Evolutionary conservation across 805 yeast species (phyloP).

Genomic region (Candida silvicultrix): DNA sequence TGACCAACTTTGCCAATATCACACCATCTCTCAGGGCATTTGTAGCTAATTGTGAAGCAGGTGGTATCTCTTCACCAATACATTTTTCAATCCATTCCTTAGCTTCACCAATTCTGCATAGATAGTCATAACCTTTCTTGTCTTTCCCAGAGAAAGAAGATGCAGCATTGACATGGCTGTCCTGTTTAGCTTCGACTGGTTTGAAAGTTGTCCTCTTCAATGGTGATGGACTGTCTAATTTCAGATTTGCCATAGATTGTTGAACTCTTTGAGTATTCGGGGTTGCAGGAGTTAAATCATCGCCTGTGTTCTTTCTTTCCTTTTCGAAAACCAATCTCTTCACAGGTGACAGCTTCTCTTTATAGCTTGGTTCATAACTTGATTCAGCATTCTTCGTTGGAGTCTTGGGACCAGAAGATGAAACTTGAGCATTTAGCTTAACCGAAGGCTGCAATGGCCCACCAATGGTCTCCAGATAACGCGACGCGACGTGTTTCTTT

Average conservation of each 20-base stretch:
- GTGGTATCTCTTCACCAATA: conserved; percentile 49
- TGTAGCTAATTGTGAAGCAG: conserved; percentile 47
- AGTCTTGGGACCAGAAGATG: background rate
- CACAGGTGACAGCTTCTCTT: conserved; percentile 1
- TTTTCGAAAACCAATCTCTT: conserved; percentile 1
- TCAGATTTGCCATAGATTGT: conserved; percentile 15
- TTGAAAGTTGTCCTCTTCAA: conserved; percentile 12
- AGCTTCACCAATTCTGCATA: conserved; percentile 78
- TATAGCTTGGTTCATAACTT: background rate
- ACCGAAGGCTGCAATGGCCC: conserved; percentile 17
- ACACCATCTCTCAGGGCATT: conserved; percentile 80
- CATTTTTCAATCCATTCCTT: conserved; percentile 71
- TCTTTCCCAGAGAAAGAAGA: conserved; percentile 9
- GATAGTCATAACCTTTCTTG: conserved; percentile 64
- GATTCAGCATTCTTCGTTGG: background rate
- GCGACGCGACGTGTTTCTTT: conserved; percentile 17
- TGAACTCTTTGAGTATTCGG: conserved; percentile 4
- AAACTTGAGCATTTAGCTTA: conserved; percentile 6
- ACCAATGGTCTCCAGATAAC: conserved; percentile 18
- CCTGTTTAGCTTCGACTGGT: background rate
- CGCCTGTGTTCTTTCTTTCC: background rate
- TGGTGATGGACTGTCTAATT: conserved; percentile 21
- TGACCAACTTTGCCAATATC: conserved; percentile 70
- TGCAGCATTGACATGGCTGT: too few species aligned
- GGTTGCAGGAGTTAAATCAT: background rate